Evolutionary conservation across 139 green algal species (phyloP).

Genomic region (Spirogloea muscicola): DNA sequence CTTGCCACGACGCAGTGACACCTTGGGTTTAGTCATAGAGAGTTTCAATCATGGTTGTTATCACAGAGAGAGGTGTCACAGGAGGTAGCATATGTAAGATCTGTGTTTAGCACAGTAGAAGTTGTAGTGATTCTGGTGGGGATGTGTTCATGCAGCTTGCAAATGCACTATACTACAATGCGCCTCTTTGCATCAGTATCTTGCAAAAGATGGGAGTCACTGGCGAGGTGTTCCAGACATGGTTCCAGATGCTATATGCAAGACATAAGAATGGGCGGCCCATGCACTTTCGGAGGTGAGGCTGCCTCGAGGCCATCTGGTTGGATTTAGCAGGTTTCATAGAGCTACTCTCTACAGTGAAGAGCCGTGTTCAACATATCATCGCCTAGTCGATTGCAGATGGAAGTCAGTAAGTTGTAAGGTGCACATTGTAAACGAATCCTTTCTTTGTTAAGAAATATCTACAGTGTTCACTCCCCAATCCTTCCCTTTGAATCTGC

Average conservation of each 20-base stretch:
- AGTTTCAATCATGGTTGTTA: too few species aligned
- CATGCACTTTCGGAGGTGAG: constrained; percentile 42
- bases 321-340: neutral
- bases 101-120: too few species aligned
- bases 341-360: neutral
- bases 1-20: too few species aligned
- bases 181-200: constrained; percentile 60
- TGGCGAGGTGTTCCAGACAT: constrained; percentile 54
- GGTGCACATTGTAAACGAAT: too few species aligned
- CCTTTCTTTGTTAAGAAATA: neutral
- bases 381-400: neutral
- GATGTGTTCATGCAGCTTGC: too few species aligned
- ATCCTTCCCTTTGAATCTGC: constrained; percentile 7
- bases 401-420: neutral
- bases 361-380: neutral
- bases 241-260: constrained; percentile 59
- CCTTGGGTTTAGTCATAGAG: too few species aligned
- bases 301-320: neutral
- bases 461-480: neutral
- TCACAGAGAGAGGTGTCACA: too few species aligned
- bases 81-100: too few species aligned
- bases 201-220: constrained; percentile 53
- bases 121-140: too few species aligned
- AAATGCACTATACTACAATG: constrained; percentile 88
- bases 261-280: neutral